Evolutionary conservation across 2,329 filamentous ascomycete species (phyloP).

Genomic region (Hypomyces perniciosus): DNA sequence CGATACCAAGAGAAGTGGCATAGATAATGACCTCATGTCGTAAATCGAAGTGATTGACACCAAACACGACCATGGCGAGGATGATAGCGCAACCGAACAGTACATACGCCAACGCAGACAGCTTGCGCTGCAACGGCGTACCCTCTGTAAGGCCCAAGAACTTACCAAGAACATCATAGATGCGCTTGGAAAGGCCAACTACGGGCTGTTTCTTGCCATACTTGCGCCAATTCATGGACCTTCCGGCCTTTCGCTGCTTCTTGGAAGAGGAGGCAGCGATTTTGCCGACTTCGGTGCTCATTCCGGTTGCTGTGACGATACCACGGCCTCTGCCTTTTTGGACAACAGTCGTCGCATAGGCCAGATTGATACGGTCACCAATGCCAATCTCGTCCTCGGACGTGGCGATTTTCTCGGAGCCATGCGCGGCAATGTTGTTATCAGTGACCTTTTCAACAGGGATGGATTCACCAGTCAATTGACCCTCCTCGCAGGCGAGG

Average conservation of each 20-base stretch:
- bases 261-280: slow-evolving; percentile 54
- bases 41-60: slow-evolving; percentile 47
- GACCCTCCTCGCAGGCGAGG: slow-evolving; percentile 70
- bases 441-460: slow-evolving; percentile 62
- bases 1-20: slow-evolving; percentile 52
- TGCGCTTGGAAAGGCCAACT: slow-evolving; percentile 41
- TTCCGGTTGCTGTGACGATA: slow-evolving; percentile 67
- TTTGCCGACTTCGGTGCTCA: slow-evolving; percentile 64
- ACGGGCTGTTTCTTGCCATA: slow-evolving; percentile 46
- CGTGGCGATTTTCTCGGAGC: slow-evolving; percentile 39
- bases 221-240: slow-evolving; percentile 48
- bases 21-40: slow-evolving; percentile 51
- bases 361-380: slow-evolving; percentile 68
- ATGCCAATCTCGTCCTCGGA: slow-evolving; percentile 52
- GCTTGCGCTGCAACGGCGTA: slow-evolving; percentile 71
- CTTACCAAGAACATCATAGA: slow-evolving; percentile 46
- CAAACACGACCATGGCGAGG: slow-evolving; percentile 53
- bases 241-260: slow-evolving; percentile 49
- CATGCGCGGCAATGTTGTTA: slow-evolving; percentile 38
- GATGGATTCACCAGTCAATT: slow-evolving; percentile 70
- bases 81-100: slow-evolving; percentile 66
- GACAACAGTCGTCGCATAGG: slow-evolving; percentile 67
- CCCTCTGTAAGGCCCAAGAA: slow-evolving; percentile 59
- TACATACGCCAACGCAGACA: slow-evolving; percentile 70
- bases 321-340: slow-evolving; percentile 67